Base-by-base conservation (phyloP, 495 filamentous ascomycete species). In the Cudoniella acicularis region DNA sequence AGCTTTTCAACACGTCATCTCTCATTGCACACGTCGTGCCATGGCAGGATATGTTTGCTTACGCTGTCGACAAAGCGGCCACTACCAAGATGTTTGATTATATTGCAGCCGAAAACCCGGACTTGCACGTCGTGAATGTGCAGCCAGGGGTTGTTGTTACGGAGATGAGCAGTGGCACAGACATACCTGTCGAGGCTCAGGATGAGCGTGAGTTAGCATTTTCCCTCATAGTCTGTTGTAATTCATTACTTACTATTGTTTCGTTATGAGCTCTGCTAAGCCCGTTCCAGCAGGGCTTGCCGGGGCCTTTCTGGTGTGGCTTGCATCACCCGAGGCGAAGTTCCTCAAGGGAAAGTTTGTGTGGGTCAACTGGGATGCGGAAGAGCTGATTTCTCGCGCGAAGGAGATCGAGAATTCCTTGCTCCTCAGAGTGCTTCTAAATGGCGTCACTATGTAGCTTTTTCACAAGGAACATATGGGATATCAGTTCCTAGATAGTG, bases 311-410 rank as follows among this genome's bases (percentile, higher is more conserved):
- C 69, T 70, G 17, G 72, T 84, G 21, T 84, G 81, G 80, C 65
- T 72, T 1, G 70, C 75, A 3, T 70, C 67, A 1, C 60, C 72
- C 1, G 77, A 83, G 47, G 77, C 79, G 21, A 62, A 52, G 18
- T 83, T 79, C 60, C 59, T 83, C 1, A 77, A 76, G 25, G 79
- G 80, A 13, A 74, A 72, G 36, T 77, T 77, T 41, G 64, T 78
- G 11, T 75, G 70, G 59, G 72, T 69, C 2, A 66, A 67, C 23
- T 84, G 81, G 80, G 82, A 84, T 56, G 70, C 83, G 0, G 73
- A 80, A 11, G 79, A 82, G 68, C 42, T 83, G 4, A 36, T 36
- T 36, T 36, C 30, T 4, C 30, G 30, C 13, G 30, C 30, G 4
- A 13, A 36, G 30, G 30, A 36, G 13, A 36, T 36, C 4, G 30